Evolutionary conservation across 192 early-diverging fungal species (phyloP).

Genomic region (Linnemannia zychae): DNA sequence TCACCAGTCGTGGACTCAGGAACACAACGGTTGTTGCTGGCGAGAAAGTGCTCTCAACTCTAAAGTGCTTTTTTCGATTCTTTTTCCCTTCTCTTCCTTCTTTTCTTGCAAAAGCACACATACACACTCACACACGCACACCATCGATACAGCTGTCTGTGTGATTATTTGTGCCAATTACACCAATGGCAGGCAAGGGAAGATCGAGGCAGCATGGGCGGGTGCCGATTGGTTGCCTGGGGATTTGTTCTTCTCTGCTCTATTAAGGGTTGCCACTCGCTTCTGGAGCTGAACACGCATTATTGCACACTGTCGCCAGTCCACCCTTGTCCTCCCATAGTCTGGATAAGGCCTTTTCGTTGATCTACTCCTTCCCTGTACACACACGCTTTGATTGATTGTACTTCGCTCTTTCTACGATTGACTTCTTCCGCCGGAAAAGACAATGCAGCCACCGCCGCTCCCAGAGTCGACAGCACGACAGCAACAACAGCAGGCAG

Average conservation of each 20-base stretch:
- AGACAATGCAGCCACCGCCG: not conserved
- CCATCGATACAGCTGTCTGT: not conserved
- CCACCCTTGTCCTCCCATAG: no score
- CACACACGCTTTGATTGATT: no score
- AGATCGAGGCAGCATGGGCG: not conserved
- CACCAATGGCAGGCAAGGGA: conserved; percentile 11
- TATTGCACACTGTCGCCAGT: not conserved
- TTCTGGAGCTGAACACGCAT: no score
- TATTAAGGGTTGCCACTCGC: no score
- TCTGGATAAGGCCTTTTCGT: no score
- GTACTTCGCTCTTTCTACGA: not conserved
- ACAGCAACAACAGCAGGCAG: not conserved
- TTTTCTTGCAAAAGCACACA: no score
- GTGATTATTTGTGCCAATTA: not conserved
- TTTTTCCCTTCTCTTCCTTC: no score
- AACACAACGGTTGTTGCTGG: not conserved
- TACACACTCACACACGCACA: not conserved
- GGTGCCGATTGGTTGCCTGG: not conserved
- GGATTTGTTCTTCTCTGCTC: not conserved
- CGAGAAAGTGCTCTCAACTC: conserved; percentile 4
- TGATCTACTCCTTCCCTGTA: no score
- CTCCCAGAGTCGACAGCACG: not conserved
- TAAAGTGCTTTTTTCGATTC: not conserved
- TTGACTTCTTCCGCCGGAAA: not conserved
- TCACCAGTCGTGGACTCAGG: not conserved